These are phyloP conservation scores for Akebia trifoliata DNA, from an alignment of 164 flowering plant genomes.

Conservation along the genomic window DNA sequence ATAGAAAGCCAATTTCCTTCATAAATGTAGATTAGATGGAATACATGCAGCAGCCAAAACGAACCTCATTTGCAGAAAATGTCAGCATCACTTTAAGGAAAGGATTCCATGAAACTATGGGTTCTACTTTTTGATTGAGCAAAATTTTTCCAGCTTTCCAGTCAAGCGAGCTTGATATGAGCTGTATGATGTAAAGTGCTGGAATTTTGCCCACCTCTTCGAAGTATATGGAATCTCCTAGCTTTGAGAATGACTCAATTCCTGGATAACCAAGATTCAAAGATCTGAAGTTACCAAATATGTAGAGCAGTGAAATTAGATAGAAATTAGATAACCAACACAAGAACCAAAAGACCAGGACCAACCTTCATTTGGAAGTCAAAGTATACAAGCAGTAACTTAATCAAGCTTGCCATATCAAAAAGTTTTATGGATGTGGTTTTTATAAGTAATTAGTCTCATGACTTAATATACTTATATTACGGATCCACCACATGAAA, in stretches of 20 bases:
- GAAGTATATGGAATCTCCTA: conserved; percentile 95
- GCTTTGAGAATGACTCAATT: conserved; percentile 91
- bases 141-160: conserved; percentile 58
- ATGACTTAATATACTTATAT: too few species aligned
- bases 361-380: too few species aligned
- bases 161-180: conserved; percentile 64
- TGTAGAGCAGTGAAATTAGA: too few species aligned
- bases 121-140: conserved; percentile 55
- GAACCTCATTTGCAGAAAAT: conserved; percentile 45
- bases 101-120: conserved; percentile 62
- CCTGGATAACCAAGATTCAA: conserved; percentile 37
- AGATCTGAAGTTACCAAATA: neutral
- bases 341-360: too few species aligned
- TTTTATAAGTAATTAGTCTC: too few species aligned
- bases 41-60: neutral
- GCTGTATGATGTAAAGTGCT: conserved; percentile 70
- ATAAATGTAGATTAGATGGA: neutral
- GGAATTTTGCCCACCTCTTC: conserved; percentile 32
- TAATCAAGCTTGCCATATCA: neutral
- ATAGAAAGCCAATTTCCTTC: neutral
- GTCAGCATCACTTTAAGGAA: conserved; percentile 44
- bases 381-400: too few species aligned
- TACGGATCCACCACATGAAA: too few species aligned
- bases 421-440: too few species aligned
- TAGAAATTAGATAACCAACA: too few species aligned